Evolutionary conservation across 2,329 filamentous ascomycete genomes (phyloP).

Genomic region (Domatiomyces catenatus): DNA sequence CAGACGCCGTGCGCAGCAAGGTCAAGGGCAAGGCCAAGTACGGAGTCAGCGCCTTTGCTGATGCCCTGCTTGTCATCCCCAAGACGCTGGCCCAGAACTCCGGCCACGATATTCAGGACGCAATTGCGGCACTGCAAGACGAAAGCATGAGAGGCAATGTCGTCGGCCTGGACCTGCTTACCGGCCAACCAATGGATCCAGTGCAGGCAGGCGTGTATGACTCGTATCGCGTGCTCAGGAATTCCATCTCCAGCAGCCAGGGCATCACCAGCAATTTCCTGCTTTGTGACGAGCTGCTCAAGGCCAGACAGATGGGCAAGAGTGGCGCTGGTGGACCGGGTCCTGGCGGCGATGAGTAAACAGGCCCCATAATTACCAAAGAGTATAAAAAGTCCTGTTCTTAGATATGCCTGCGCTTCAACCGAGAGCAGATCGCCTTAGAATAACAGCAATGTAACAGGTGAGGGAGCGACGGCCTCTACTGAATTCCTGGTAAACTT

Average conservation of each 20-base stretch:
- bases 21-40: constrained; percentile 98
- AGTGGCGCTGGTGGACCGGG: constrained; percentile 31
- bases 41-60: constrained; percentile 87
- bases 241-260: constrained; percentile 82
- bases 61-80: constrained; percentile 86
- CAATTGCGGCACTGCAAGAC: constrained; percentile 72
- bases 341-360: constrained; percentile 21
- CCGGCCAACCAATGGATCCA: constrained; percentile 89
- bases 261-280: constrained; percentile 91
- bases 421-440: too few relatives aligned
- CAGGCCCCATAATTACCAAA: neutral
- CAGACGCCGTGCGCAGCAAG: constrained; percentile 70
- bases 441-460: too few relatives aligned
- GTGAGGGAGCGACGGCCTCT: too few relatives aligned
- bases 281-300: constrained; percentile 91
- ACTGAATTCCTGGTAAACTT: too few relatives aligned
- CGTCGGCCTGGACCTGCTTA: constrained; percentile 72
- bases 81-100: constrained; percentile 95
- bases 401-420: too few relatives aligned
- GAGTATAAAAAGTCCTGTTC: too few relatives aligned
- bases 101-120: constrained; percentile 92
- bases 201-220: constrained; percentile 86
- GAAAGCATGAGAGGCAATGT: constrained; percentile 70
- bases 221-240: constrained; percentile 86
- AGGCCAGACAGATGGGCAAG: constrained; percentile 75